Percentiles rank a stretch among this genome's conserved stretches.
Evolutionary conservation across 495 filamentous ascomycete species (phyloP).

Genomic region (Annulohypoxylon moriforme): DNA sequence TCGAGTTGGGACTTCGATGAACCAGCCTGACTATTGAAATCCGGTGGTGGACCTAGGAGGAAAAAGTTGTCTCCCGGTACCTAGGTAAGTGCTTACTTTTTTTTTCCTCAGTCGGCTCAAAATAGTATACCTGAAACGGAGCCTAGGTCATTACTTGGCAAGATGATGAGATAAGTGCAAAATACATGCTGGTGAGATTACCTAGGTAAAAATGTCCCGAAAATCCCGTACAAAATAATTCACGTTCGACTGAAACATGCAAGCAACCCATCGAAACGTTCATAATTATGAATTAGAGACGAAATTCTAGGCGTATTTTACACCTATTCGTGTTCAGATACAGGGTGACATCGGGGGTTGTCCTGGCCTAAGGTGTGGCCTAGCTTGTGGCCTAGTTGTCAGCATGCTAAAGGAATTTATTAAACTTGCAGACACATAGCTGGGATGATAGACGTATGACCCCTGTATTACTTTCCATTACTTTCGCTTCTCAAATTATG

Average conservation of each 20-base stretch:
- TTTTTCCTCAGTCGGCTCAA: conserved; percentile 8
- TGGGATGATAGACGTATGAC: neutral
- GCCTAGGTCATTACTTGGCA: neutral
- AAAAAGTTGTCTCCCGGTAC: neutral
- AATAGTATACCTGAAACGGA: conserved; percentile 30
- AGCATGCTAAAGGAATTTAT: conserved; percentile 26
- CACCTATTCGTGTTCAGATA: neutral
- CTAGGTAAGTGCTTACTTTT: conserved; percentile 15
- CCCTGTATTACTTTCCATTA: conserved; percentile 14
- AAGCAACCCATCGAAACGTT: conserved; percentile 19
- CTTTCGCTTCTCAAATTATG: conserved; percentile 33
- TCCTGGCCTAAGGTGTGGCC: neutral
- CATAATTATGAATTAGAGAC: neutral
- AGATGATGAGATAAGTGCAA: conserved; percentile 1
- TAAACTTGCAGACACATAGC: conserved; percentile 34
- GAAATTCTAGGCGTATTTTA: neutral
- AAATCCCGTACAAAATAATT: neutral
- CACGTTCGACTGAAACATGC: conserved; percentile 21
- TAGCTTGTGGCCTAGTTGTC: conserved; percentile 21
- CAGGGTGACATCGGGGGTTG: no score
- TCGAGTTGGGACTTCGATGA: neutral
- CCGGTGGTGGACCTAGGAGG: neutral
- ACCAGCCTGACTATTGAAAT: conserved; percentile 1
- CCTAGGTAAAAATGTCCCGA: neutral
- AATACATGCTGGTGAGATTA: conserved; percentile 8